Percentiles rank a stretch among this genome's conserved stretches.
phyloP scores from a whole-genome alignment of 352 stramenopile species.

The Blastocystis sp. region DNA sequence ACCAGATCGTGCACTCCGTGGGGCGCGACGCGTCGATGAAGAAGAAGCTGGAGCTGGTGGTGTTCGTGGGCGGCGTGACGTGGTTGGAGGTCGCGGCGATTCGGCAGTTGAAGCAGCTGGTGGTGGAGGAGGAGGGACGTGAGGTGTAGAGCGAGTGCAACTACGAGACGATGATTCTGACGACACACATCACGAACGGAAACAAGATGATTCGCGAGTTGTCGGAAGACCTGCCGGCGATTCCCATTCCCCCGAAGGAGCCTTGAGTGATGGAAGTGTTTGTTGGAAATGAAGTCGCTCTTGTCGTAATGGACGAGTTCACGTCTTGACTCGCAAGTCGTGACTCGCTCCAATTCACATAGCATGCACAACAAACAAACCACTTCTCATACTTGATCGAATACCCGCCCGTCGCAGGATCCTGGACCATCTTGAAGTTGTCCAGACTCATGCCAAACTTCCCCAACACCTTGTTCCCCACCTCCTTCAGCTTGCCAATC shows the following conservation, averaged over 20 bases:
- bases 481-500: constrained; percentile 94
- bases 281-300: too few relatives aligned
- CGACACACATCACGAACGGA: constrained; percentile 39
- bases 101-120: constrained; percentile 63
- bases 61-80: constrained; percentile 54
- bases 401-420: constrained; percentile 94
- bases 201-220: constrained; percentile 15
- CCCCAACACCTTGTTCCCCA: constrained; percentile 96
- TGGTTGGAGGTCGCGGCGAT: constrained; percentile 63
- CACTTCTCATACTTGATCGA: constrained; percentile 88
- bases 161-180: constrained; percentile 52
- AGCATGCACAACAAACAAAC: constrained; percentile 50
- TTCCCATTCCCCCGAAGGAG: constrained; percentile 31
- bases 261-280: constrained; percentile 4
- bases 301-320: not conserved
- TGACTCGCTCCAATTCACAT: too few relatives aligned
- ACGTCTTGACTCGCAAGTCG: too few relatives aligned
- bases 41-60: constrained; percentile 69
- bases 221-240: not conserved
- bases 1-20: not conserved
- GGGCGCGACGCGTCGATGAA: not conserved
- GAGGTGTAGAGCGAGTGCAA: constrained; percentile 21
- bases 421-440: constrained; percentile 98
- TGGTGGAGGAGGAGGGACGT: not conserved
- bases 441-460: constrained; percentile 98